Conservation (phyloP, 2,329 filamentous ascomycete species). For the Penicillium sp. region DNA sequence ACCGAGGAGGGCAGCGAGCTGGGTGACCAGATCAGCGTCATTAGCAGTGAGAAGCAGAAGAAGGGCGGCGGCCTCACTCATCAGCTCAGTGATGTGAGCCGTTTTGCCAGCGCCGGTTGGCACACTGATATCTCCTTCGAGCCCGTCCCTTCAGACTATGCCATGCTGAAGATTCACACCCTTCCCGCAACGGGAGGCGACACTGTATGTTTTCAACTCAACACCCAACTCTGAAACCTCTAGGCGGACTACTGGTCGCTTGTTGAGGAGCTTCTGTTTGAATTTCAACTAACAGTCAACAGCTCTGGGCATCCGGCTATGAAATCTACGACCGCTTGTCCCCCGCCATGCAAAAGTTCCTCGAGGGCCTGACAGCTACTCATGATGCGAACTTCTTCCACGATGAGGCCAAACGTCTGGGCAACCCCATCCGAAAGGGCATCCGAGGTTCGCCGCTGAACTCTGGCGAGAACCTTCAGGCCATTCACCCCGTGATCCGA, state of each 20-base stretch:
- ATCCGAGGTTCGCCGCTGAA: constrained; percentile 59
- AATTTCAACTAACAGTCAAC: not conserved
- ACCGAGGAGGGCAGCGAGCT: constrained; percentile 5
- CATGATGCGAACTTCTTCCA: constrained; percentile 35
- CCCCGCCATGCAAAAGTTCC: constrained; percentile 40
- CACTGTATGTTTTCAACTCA: not conserved
- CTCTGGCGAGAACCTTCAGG: constrained; percentile 53
- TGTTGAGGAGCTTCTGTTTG: not conserved
- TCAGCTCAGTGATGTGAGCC: constrained; percentile 2
- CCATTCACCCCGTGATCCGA: constrained; percentile 49
- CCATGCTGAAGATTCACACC: constrained; percentile 1
- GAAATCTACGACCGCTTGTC: constrained; percentile 46
- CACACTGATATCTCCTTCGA: constrained; percentile 4
- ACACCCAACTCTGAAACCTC: not conserved
- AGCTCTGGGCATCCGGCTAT: constrained; percentile 26
- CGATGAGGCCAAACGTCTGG: constrained; percentile 31
- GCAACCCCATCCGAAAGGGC: constrained; percentile 31
- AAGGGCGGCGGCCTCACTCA: constrained; percentile 4
- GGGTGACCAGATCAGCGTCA: constrained; percentile 4
- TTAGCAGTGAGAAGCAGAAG: constrained; percentile 5
- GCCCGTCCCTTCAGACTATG: constrained; percentile 1
- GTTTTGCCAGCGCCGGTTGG: constrained; percentile 4
- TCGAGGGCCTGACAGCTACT: constrained; percentile 44
- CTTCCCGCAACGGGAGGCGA: not conserved
- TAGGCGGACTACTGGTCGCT: not conserved